Conservation (phyloP, 148 eudicot species). For the Fallopia convolvulus region DNA sequence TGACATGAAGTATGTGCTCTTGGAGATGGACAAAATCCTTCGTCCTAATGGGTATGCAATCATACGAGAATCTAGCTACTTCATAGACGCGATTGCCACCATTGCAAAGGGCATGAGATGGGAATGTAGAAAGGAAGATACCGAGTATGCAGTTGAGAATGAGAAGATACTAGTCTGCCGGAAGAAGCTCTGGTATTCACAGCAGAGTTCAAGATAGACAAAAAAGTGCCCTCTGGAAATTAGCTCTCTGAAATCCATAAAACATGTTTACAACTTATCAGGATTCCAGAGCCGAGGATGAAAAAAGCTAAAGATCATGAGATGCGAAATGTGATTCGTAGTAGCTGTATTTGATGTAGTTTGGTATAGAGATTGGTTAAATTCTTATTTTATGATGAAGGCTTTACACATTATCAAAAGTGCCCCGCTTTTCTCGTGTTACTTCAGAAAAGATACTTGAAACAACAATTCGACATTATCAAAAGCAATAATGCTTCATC, state of each 20-base stretch:
- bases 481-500: constrained; percentile 4
- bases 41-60: constrained; percentile 73
- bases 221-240: no score
- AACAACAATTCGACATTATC: background rate
- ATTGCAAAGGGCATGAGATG: constrained; percentile 80
- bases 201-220: constrained; percentile 43
- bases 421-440: no score
- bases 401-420: background rate
- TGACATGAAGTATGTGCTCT: constrained; percentile 72
- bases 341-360: background rate
- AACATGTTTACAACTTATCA: background rate
- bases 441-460: background rate
- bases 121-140: constrained; percentile 63
- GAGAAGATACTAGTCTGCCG: constrained; percentile 85
- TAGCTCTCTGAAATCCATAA: background rate
- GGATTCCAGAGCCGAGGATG: background rate
- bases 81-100: constrained; percentile 37
- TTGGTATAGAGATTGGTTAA: background rate
- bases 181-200: constrained; percentile 84
- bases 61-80: constrained; percentile 67
- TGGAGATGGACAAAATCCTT: constrained; percentile 95
- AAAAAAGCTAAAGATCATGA: background rate
- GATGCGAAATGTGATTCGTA: background rate
- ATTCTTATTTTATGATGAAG: background rate
- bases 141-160: constrained; percentile 42